These are phyloP conservation scores for Leccinum olivaceopallidum DNA, from an alignment of 768 basidiomycete species.

Conservation along the genomic window DNA sequence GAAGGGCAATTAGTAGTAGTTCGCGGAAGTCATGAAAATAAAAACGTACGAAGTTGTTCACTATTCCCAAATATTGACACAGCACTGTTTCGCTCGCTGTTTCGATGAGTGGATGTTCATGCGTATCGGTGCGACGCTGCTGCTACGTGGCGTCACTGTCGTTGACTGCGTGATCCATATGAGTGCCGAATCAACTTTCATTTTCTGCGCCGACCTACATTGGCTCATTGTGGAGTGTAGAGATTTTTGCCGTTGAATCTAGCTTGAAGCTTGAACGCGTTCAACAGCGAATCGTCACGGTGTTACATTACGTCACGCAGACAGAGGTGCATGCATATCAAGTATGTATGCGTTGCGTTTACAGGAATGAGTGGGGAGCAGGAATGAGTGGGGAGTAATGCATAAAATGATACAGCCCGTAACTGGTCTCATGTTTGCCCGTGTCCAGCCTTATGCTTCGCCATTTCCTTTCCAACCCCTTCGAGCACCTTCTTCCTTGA, in stretches of 20 bases:
- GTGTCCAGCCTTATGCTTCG: constrained; percentile 48
- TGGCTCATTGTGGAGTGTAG: constrained; percentile 40
- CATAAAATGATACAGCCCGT: constrained; percentile 4
- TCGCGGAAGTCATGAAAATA: no score
- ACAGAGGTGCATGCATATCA: neutral
- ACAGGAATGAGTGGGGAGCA: constrained; percentile 14
- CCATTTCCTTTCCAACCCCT: constrained; percentile 69
- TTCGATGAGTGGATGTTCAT: no score
- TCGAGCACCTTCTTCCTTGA: constrained; percentile 71
- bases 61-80: no score
- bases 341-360: constrained; percentile 10
- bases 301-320: constrained; percentile 16
- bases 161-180: constrained; percentile 18
- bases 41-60: no score
- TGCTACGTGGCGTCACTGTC: constrained; percentile 31
- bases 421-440: constrained; percentile 22
- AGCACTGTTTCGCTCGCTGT: no score
- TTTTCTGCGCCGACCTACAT: constrained; percentile 32
- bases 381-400: constrained; percentile 23
- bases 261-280: neutral
- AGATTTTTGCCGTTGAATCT: constrained; percentile 5
- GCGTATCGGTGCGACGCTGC: no score
- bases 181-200: neutral
- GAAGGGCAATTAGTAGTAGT: no score
- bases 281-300: constrained; percentile 25